Evolutionary conservation across 2,329 filamentous ascomycete species (phyloP), one percentile per base, ranked within the genome.

Genomic region (Paecilomyces sp.): DNA sequence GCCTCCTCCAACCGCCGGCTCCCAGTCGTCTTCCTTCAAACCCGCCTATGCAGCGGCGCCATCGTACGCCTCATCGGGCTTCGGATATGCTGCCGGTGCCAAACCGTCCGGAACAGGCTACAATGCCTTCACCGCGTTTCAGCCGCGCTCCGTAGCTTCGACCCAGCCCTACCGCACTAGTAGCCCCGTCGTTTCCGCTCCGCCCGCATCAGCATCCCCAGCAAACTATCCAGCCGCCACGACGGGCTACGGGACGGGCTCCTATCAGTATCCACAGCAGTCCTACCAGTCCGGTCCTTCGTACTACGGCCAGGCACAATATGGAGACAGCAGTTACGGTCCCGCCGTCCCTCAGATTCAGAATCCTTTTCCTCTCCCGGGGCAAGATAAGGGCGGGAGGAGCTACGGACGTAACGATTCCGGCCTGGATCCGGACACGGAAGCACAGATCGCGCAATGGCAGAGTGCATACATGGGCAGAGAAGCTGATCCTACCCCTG

Each of bases 401-500:
- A 70, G 66, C 57, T 72, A 71, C 31, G 71, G 70, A 58, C 72
- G 70, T 34, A 69, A 68, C 22, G 77, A 77, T 33, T 64, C 74
- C 9, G 75, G 73, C 33, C 74, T 83, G 57, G 85, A 96, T 68
- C 86, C 91, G 2, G 91, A 96, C 66, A 88, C 91, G 79, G 91
- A 94, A 60, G 91, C 91, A 31, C 91, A 95, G 74, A 92, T 97
- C 62, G 92, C 92, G 55, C 90, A 96, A 75, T 97, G 93, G 91
- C 92, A 96, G 75, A 93, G 89, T 75, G 91, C 92, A 28, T 96
- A 96, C 75, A 84, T 86, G 63, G 83, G 81, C 56, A 87, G 84
- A 66, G 87, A 89, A 56, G 79, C 81, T 11, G 70, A 72, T 36
- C 67, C 72, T 15, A 65, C 70, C 22, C 67, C 73, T 11, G 67